A percentile compares a stretch with the other conserved stretches of the same genome.
These are phyloP conservation scores for Dendrobium chrysotoxum DNA, from an alignment of 106 monocot species.

Conservation along the genomic window DNA sequence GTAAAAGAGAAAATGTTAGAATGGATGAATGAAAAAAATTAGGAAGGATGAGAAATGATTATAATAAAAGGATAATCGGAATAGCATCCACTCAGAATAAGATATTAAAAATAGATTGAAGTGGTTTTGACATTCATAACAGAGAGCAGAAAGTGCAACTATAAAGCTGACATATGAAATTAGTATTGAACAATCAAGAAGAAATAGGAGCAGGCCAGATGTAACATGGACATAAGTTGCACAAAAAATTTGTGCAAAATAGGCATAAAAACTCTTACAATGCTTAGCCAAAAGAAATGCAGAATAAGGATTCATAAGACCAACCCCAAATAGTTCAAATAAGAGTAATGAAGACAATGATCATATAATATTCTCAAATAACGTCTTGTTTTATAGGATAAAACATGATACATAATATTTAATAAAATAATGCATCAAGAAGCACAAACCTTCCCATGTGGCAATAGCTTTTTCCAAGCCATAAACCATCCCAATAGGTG, in stretches of 20 bases:
- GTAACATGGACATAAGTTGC: background rate
- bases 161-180: background rate
- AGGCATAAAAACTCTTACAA: background rate
- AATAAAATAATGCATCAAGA: background rate
- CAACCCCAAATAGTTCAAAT: background rate
- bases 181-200: background rate
- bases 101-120: background rate
- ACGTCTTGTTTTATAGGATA: background rate
- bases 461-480: conserved; percentile 84
- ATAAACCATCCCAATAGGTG: conserved; percentile 87
- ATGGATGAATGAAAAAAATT: background rate
- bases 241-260: background rate
- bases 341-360: background rate
- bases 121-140: background rate
- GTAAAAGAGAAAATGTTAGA: background rate
- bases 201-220: background rate
- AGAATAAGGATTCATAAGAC: background rate
- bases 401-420: background rate
- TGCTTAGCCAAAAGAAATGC: background rate
- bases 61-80: background rate
- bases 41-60: conserved; percentile 1
- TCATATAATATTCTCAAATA: background rate
- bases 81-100: background rate
- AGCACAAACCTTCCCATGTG: conserved; percentile 75
- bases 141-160: background rate